Percentiles rank a stretch among this genome's conserved stretches.
Evolutionary conservation across 768 basidiomycete species (phyloP).

Genomic region (Vishniacozyma victoriae): DNA sequence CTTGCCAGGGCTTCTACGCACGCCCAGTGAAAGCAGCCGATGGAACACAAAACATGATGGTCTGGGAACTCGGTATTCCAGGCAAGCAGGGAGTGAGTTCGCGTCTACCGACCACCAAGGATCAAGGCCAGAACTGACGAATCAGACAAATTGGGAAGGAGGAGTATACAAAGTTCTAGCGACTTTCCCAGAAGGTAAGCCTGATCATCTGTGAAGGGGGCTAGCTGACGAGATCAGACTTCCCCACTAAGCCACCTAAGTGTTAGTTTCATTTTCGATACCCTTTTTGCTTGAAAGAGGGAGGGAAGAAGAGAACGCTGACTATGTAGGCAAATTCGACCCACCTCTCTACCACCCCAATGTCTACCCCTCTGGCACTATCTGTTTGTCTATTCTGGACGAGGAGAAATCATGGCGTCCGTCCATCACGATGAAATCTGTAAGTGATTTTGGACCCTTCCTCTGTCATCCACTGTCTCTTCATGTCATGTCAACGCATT

Average conservation of each 20-base stretch:
- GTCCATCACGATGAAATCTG: constrained; percentile 98
- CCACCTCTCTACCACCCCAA: constrained; percentile 97
- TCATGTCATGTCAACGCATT: not conserved
- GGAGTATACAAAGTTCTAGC: constrained; percentile 90
- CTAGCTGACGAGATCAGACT: constrained; percentile 26
- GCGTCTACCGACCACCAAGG: constrained; percentile 2
- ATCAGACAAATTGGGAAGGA: constrained; percentile 93
- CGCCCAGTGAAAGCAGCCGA: constrained; percentile 83
- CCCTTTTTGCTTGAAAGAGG: not conserved
- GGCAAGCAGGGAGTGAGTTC: constrained; percentile 75
- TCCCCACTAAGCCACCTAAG: constrained; percentile 46
- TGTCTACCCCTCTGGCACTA: constrained; percentile 97
- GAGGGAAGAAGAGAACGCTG: constrained; percentile 1
- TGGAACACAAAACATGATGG: constrained; percentile 91
- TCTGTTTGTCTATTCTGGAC: constrained; percentile 93
- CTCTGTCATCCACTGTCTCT: too few relatives aligned
- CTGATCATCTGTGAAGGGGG: not conserved
- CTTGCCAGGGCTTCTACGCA: constrained; percentile 90
- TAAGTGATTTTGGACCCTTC: constrained; percentile 43
- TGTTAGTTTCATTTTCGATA: constrained; percentile 21
- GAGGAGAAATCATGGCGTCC: constrained; percentile 99
- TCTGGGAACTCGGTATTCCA: constrained; percentile 99
- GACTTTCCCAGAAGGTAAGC: constrained; percentile 89
- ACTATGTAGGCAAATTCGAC: constrained; percentile 76
- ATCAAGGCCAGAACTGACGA: constrained; percentile 9